Percentiles rank a stretch among this genome's conserved stretches.
Conservation (phyloP, 345 rosid species). For the Acer campestre region DNA sequence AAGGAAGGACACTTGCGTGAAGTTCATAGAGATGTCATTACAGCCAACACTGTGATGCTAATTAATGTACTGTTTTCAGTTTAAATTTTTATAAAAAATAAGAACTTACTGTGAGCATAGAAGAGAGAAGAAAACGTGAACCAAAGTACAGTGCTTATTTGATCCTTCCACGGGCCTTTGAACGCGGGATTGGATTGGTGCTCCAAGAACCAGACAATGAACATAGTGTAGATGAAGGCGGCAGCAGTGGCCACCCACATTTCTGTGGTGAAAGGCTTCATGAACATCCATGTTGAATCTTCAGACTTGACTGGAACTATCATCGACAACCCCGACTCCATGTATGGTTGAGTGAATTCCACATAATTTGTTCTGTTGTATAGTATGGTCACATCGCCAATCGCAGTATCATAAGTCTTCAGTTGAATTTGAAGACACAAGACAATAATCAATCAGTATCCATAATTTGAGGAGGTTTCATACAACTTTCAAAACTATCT, state of each 20-base stretch:
- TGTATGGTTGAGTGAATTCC: slow-evolving; percentile 52
- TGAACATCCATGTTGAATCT: slow-evolving; percentile 39
- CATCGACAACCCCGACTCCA: slow-evolving; percentile 51
- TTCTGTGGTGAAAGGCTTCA: slow-evolving; percentile 42
- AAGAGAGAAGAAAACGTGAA: slow-evolving; percentile 46
- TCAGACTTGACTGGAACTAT: slow-evolving; percentile 30
- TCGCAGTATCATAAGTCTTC: slow-evolving; percentile 39
- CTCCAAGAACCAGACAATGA: slow-evolving; percentile 52
- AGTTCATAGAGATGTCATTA: too few species aligned
- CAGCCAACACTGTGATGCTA: too few species aligned
- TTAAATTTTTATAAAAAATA: not conserved
- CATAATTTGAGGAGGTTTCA: too few species aligned
- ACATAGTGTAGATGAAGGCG: slow-evolving; percentile 38
- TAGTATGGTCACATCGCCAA: slow-evolving; percentile 55
- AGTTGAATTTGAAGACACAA: not conserved
- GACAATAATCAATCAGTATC: not conserved
- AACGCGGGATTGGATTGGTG: slow-evolving; percentile 34
- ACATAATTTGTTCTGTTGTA: slow-evolving; percentile 35
- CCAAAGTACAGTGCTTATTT: slow-evolving; percentile 36
- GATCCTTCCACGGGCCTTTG: slow-evolving; percentile 33
- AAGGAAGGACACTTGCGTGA: too few species aligned
- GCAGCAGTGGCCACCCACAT: slow-evolving; percentile 44
- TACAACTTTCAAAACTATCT: too few species aligned
- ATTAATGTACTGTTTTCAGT: not conserved
- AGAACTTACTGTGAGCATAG: slow-evolving; percentile 48